Evolutionary conservation across 352 stramenopile species (phyloP).

Genomic region (Globisporangium apiculatum): DNA sequence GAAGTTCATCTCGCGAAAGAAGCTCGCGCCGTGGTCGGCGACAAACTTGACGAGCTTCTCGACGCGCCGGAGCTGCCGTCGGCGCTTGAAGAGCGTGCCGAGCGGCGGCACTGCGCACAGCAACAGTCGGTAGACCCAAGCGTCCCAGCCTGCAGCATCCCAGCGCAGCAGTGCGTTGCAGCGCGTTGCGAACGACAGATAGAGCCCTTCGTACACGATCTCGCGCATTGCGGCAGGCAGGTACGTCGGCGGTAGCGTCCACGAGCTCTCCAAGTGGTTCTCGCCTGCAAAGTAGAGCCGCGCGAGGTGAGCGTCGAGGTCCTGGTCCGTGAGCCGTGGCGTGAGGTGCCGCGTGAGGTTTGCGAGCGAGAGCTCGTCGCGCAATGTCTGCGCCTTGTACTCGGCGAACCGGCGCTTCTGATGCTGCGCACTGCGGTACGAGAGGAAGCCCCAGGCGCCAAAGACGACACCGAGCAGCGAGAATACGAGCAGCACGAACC

Average conservation of each 20-base stretch:
- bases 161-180: conserved; percentile 70
- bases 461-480: conserved; percentile 43
- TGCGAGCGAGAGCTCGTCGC: conserved; percentile 62
- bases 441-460: conserved; percentile 61
- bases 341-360: conserved; percentile 69
- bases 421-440: conserved; percentile 45
- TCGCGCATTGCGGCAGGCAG: conserved; percentile 47
- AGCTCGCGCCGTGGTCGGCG: conserved; percentile 53
- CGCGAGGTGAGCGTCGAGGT: conserved; percentile 61
- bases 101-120: conserved; percentile 38
- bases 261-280: conserved; percentile 62
- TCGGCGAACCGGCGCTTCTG: conserved; percentile 45
- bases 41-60: conserved; percentile 64
- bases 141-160: conserved; percentile 52
- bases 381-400: conserved; percentile 68
- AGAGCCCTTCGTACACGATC: conserved; percentile 74
- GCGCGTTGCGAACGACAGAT: conserved; percentile 52
- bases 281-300: conserved; percentile 68
- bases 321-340: conserved; percentile 68
- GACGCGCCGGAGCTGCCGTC: conserved; percentile 54
- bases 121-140: conserved; percentile 52
- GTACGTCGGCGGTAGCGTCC: conserved; percentile 56
- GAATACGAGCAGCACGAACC: conserved; percentile 70
- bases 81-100: conserved; percentile 56
- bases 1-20: conserved; percentile 80